phyloP scores from a whole-genome alignment of 495 filamentous ascomycete species.

The Neurospora hispaniola region DNA sequence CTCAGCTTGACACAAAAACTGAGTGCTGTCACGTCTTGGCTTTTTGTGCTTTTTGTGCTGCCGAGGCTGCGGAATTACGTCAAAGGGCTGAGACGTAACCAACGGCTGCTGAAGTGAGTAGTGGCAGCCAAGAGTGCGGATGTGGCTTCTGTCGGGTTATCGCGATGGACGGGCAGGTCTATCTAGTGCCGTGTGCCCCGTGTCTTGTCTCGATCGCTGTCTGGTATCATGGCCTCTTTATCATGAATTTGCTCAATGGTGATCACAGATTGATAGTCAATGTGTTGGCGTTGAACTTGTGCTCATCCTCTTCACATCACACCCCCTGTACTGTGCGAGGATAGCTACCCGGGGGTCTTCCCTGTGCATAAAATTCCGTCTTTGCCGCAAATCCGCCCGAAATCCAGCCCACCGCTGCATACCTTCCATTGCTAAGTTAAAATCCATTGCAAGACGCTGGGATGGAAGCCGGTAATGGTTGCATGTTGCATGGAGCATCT shows the following conservation, averaged over 20 bases:
- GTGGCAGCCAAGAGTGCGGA: background rate
- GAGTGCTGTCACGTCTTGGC: background rate
- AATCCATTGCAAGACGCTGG: background rate
- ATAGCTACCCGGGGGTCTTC: background rate
- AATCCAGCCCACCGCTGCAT: background rate
- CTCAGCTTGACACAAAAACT: background rate
- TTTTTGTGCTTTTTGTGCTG: background rate
- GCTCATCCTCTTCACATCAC: background rate
- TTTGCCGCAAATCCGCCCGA: background rate
- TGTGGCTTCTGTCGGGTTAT: background rate
- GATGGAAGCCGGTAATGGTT: background rate
- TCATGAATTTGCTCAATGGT: background rate
- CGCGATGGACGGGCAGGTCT: no score
- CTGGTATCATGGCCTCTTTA: background rate
- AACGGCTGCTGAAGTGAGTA: background rate
- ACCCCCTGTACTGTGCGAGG: background rate
- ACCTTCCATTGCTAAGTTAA: background rate
- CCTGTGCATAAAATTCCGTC: background rate
- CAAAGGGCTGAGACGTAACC: background rate
- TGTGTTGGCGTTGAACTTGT: background rate
- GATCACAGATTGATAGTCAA: background rate
- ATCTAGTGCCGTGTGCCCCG: background rate
- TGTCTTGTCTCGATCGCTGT: conserved; percentile 1
- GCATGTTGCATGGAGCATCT: background rate
- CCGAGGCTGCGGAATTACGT: conserved; percentile 2